Evolutionary conservation across 164 flowering plant genomes (phyloP).

Genomic region (Vitis rotundifolia): DNA sequence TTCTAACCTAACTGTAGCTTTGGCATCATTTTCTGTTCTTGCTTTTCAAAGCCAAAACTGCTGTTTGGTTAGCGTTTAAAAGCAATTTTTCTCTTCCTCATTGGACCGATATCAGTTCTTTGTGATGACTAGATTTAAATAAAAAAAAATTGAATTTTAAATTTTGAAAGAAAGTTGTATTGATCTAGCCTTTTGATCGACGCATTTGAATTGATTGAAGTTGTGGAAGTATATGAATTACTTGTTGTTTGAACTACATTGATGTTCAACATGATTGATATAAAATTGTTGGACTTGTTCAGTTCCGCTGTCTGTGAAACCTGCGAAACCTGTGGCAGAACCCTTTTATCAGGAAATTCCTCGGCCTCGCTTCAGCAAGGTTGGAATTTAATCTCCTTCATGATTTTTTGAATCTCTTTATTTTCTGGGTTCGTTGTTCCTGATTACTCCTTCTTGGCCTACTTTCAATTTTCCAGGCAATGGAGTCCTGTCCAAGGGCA

Average conservation of each 20-base stretch:
- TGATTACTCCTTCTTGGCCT: not conserved
- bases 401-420: not conserved
- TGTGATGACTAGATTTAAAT: no score
- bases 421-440: not conserved
- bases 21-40: no score
- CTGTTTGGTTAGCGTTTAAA: no score
- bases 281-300: conserved; percentile 13
- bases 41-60: no score
- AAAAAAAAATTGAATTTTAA: no score
- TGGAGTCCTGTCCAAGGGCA: conserved; percentile 81
- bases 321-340: conserved; percentile 51
- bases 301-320: conserved; percentile 70
- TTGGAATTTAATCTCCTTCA: conserved; percentile 15
- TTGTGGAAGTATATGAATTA: not conserved
- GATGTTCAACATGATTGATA: not conserved
- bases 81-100: no score
- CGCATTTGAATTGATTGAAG: no score
- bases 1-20: no score
- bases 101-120: no score
- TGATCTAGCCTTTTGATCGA: no score
- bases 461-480: conserved; percentile 44
- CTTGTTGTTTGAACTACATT: not conserved
- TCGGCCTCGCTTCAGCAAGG: conserved; percentile 52
- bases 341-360: conserved; percentile 68
- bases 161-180: no score